A percentile compares a stretch with the other conserved stretches of the same genome.
Conservation (phyloP, 805 yeast species). For the Torulaspora quercuum region DNA sequence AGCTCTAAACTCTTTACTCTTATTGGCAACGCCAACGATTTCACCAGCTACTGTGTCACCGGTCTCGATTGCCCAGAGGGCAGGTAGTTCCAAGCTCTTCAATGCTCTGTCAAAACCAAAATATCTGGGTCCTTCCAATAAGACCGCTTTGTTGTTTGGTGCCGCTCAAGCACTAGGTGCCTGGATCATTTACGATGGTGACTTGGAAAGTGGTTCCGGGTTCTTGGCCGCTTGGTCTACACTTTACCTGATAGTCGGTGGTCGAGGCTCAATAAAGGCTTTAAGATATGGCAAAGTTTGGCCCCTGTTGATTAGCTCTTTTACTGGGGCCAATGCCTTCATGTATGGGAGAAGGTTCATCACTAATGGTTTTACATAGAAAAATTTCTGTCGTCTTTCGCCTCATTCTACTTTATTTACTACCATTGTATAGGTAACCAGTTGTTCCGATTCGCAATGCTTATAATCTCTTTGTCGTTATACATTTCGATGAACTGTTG, state of each 20-base stretch:
- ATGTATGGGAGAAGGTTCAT: slow-evolving; percentile 70
- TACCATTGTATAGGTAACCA: slow-evolving; percentile 74
- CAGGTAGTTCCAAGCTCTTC: slow-evolving; percentile 5
- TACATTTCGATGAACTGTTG: slow-evolving; percentile 93
- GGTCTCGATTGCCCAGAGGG: slow-evolving; percentile 12
- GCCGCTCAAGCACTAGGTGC: slow-evolving; percentile 63
- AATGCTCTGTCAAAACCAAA: slow-evolving; percentile 21
- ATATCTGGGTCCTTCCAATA: slow-evolving; percentile 36
- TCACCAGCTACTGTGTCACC: slow-evolving; percentile 32
- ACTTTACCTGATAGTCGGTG: slow-evolving; percentile 68
- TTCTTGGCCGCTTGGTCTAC: slow-evolving; percentile 78
- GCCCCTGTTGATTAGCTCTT: slow-evolving; percentile 56
- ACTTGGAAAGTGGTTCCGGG: slow-evolving; percentile 74
- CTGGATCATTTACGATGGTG: slow-evolving; percentile 74
- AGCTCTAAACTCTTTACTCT: slow-evolving; percentile 39
- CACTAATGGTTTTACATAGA: slow-evolving; percentile 37
- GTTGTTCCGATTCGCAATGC: slow-evolving; percentile 47
- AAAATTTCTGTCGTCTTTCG: too few species aligned
- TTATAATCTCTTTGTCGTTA: slow-evolving; percentile 59
- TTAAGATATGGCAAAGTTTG: slow-evolving; percentile 55
- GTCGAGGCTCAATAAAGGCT: slow-evolving; percentile 51
- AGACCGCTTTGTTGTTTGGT: slow-evolving; percentile 53
- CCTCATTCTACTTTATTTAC: too few species aligned
- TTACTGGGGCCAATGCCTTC: slow-evolving; percentile 60
- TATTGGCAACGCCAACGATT: slow-evolving; percentile 40